A percentile compares a stretch with the other conserved stretches of the same genome.
phyloP scores from a whole-genome alignment of 1,284 basidiomycete genomes.

The Pyrrhoderma noxium region DNA sequence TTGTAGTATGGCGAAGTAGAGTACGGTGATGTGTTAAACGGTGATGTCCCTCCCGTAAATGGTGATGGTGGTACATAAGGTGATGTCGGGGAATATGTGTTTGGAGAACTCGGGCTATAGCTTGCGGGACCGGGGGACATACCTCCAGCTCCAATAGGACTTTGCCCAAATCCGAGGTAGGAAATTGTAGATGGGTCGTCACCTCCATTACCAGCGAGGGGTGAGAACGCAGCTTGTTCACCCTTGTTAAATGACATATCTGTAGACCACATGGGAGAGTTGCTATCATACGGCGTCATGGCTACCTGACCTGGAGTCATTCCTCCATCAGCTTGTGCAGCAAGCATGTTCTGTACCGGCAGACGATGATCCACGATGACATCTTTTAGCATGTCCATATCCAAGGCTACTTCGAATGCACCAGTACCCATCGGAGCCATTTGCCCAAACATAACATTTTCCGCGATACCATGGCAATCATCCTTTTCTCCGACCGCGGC shows the following conservation, averaged over 20 bases:
- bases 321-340: constrained; percentile 73
- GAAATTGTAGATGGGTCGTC: constrained; percentile 73
- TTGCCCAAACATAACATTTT: constrained; percentile 98
- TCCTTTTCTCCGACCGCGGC: constrained; percentile 97
- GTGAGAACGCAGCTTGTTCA: constrained; percentile 89
- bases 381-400: constrained; percentile 98
- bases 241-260: constrained; percentile 59
- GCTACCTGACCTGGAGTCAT: constrained; percentile 88
- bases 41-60: constrained; percentile 73
- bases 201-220: constrained; percentile 82
- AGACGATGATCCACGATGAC: constrained; percentile 96
- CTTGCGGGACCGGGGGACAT: constrained; percentile 71
- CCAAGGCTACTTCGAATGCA: constrained; percentile 91
- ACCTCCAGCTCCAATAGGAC: constrained; percentile 69
- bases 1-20: constrained; percentile 79
- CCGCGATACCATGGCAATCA: constrained; percentile 95
- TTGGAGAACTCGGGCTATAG: constrained; percentile 79
- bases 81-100: constrained; percentile 81
- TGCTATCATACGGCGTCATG: constrained; percentile 93
- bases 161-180: constrained; percentile 72
- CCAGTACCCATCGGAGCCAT: constrained; percentile 98
- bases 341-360: constrained; percentile 81
- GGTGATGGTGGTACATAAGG: constrained; percentile 85
- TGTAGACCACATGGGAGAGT: constrained; percentile 76
- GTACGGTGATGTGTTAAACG: constrained; percentile 72